Evolutionary conservation across 305 asterid genomes (phyloP), one percentile per base, ranked within the genome.

Genomic region (Solanum hybrid): DNA sequence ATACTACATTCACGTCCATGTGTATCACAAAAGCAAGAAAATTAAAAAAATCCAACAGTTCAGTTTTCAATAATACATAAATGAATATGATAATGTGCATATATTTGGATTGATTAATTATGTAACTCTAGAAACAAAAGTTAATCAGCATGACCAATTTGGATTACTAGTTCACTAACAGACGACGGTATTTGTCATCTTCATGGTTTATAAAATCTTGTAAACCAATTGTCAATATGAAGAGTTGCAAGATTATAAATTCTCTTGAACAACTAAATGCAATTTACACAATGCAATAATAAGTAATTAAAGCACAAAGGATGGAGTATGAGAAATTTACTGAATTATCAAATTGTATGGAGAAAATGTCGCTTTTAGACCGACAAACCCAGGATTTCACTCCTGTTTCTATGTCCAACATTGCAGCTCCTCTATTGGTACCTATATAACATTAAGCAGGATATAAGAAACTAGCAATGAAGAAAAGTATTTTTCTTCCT

Each of bases 281-380:
- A 91, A 51, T 88, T 79, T 24, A 88, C 24, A 27, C 26, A 42
- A 5, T 42, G 71, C 22, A 27, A 11, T 20, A 42, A 5, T 56
- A 35, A 87, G 73, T 51, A 79, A 20, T 35, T 27, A 34, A 89
- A 40, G 51, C 91, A 84, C 89, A 81, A 38, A 76, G 16, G 85
- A 84, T 42, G 86, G 34, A 35, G 73, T 4, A 79, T 20, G 40
- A 85, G 78, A 87, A 86, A 92, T 91, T 95, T 93, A 97, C 99
- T 90, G 96, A 92, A 69, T 93, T 91, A 91, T 93, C 90, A 80
- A 94, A 86, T 94, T 94, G 96, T 90, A 93, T 72, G 37, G 97
- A 93, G 88, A 97, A 92, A 81, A 95, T 96, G 90, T 97, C 99
- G 91, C 98, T 97, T 90, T 95, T 95, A 91, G 94, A 94, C 27